Evolutionary conservation across 495 filamentous ascomycete species (phyloP), one percentile per base, ranked within the genome.

Genomic region (Penicillium atrosanguineum): DNA sequence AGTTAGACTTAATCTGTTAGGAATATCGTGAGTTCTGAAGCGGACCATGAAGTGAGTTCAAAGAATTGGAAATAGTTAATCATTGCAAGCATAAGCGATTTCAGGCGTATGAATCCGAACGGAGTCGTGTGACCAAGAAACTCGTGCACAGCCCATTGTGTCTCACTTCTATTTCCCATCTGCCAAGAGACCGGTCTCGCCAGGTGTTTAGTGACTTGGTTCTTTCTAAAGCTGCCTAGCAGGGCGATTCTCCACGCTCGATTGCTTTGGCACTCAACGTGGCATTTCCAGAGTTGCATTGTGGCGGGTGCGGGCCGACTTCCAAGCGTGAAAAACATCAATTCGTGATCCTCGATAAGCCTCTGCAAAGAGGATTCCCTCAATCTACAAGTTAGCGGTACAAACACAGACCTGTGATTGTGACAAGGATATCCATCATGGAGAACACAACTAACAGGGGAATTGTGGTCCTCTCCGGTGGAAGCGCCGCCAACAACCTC

Each of bases 401-500:
- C 7, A 34, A 34, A 34, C 8, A 3, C 31, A 34, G 7, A 31
- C 7, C 14, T 34, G 31, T 14, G 31, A 34, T 34, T 34, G 9
- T 3, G 31, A 34, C 31, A 34, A 4, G 7, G 25, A 19, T n/a
- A 15, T 39, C 18, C 25, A 21, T 25, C 29, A 60, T 56, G 49
- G 39, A 43, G 8, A 47, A 58, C 9, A 52, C 64, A 3, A 48
- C 63, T 4, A 76, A 74, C 37, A 65, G 78, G 61, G 85, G 87
- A 53, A 86, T 95, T 55, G 87, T 90, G 42, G 86, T 94, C 34
- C 88, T 95, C 68, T 91, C 89, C 6, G 89, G 89, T 59, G 93
- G 93, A 37, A 96, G 89, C 41, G 93, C 92, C 26, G 91, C 93
- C 1, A 97, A 97, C 63, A 95, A 84, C 59, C 80, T 97, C 3